phyloP scores from a whole-genome alignment of 2,329 filamentous ascomycete genomes.

The Cytospora chrysosperma region DNA sequence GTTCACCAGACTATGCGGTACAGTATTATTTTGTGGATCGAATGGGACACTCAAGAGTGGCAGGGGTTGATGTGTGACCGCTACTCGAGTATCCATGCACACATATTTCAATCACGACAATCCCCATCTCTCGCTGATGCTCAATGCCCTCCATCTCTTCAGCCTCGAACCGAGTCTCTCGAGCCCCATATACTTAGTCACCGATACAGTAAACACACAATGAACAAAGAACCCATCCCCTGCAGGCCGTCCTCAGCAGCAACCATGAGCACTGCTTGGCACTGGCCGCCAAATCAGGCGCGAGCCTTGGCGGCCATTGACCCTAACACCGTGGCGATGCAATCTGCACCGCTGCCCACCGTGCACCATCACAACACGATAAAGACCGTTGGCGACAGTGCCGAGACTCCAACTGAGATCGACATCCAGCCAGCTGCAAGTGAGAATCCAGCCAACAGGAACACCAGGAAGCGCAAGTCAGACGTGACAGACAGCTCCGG shows the following conservation, averaged over 20 bases:
- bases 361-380: neutral
- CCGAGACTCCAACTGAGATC: neutral
- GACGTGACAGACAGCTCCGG: neutral
- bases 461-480: neutral
- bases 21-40: too few species aligned
- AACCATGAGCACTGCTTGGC: neutral
- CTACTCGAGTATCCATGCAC: too few species aligned
- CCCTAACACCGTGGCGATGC: neutral
- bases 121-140: too few species aligned
- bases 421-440: neutral
- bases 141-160: neutral
- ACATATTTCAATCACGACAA: too few species aligned
- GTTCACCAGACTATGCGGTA: too few species aligned
- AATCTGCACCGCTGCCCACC: neutral
- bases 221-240: neutral
- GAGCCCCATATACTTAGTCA: neutral
- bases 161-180: neutral
- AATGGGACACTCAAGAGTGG: too few species aligned
- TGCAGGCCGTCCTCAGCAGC: neutral
- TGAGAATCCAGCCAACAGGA: neutral
- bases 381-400: neutral
- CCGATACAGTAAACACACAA: too few species aligned
- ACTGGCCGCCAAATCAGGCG: neutral
- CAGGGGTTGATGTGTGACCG: too few species aligned
- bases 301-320: neutral